Conservation (phyloP, 2,329 filamentous ascomycete species). For the Periconia sp. region DNA sequence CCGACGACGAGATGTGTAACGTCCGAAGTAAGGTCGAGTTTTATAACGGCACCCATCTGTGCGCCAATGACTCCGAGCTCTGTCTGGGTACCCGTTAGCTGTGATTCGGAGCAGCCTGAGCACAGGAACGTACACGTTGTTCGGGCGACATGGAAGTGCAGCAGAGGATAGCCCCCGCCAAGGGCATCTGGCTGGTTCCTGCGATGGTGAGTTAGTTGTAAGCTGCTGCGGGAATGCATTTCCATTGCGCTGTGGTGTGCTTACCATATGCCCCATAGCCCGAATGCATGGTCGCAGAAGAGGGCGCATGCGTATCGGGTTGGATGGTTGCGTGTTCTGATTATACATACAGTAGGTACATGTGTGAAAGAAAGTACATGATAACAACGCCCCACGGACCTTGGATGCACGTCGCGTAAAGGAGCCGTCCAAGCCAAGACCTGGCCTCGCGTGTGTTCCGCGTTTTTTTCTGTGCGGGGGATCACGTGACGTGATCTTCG, state of each 20-base stretch:
- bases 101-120: not conserved
- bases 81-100: conserved; percentile 36
- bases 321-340: not conserved
- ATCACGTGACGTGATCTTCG: too few species aligned
- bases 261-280: conserved; percentile 31
- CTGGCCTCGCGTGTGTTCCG: too few species aligned
- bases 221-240: conserved; percentile 5
- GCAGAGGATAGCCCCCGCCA: conserved; percentile 72
- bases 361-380: too few species aligned
- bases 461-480: too few species aligned
- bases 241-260: not conserved
- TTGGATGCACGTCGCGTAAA: too few species aligned
- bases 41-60: conserved; percentile 85
- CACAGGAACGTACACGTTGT: conserved; percentile 60
- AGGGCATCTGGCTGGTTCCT: conserved; percentile 41
- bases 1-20: conserved; percentile 94
- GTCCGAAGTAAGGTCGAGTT: conserved; percentile 90
- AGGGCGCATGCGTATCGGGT: conserved; percentile 12
- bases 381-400: too few species aligned
- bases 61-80: conserved; percentile 65
- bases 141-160: conserved; percentile 84
- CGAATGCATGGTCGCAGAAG: conserved; percentile 10
- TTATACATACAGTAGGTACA: not conserved
- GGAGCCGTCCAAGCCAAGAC: too few species aligned
- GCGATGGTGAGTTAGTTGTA: conserved; percentile 1